Evolutionary conservation across 352 stramenopile genomes (phyloP), one percentile per base, ranked within the genome.

Genomic region (Phytophthora capsici): DNA sequence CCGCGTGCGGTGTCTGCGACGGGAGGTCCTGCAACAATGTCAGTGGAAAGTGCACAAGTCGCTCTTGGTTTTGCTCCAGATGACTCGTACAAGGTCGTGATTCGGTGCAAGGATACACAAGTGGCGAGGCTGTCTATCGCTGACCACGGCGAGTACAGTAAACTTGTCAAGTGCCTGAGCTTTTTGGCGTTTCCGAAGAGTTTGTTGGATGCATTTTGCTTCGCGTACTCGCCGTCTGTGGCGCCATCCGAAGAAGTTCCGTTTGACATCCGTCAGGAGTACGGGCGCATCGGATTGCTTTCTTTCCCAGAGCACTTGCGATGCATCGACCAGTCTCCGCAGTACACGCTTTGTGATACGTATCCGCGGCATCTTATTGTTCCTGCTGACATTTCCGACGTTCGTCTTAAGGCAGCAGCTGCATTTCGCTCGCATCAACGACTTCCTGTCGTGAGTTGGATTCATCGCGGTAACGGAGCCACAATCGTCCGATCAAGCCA

Each of bases 331-430:
- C 85, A 96, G 28, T 85, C 84, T 14, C 10, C 61, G 19, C 71
- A 78, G 7, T 98, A 97, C 56, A 77, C 85, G 14, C 71, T 99
- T 8, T 98, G 91, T 58, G 79, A 94, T n/a, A 98, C 94, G 17
- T 99, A 99, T 70, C 97, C 97, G 2, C 88, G 87, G 17, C 84
- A 98, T 25, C 64, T 99, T 28, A 87, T 98, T 32, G 95, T 98
- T 9, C 96, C 97, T 10, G 60, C 84, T 0, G 89, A 89, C n/a
- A 89, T 99, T 23, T 89, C 94, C 43, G 96, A 98, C 56, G 66
- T 91, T 32, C 86, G 85, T n/a, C 83, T 95, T 36, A 91, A 94
- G 56, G 48, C 77, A 4, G 84, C 85, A 14, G 85, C 85, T 3
- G 68, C 80, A 6, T 96, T 95, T 37, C 80, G 88, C 26, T 91